These are phyloP conservation scores for Sordaria brevicollis DNA, from an alignment of 495 filamentous ascomycete species.

Conservation along the genomic window DNA sequence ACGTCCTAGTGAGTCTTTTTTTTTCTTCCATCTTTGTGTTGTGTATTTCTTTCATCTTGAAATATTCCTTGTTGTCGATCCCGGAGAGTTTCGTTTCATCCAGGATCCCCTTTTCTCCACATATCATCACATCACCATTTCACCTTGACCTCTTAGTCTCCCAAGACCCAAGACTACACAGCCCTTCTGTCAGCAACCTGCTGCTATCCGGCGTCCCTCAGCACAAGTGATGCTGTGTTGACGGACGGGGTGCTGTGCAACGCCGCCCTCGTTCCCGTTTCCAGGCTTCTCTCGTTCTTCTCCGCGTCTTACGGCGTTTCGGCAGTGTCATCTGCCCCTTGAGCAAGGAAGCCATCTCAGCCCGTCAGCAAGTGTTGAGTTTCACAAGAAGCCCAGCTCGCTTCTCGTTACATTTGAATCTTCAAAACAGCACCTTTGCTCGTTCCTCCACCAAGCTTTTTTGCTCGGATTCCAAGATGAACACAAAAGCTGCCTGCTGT, in stretches of 20 bases:
- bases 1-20: constrained; percentile 10
- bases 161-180: not conserved
- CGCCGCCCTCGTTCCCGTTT: not conserved
- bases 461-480: not conserved
- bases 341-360: not conserved
- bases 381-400: not conserved
- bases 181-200: not conserved
- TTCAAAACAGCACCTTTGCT: not conserved
- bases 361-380: not conserved
- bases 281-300: not conserved
- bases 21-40: not conserved
- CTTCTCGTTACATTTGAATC: not conserved
- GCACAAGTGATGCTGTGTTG: not conserved
- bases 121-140: not conserved
- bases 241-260: not conserved
- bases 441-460: not conserved
- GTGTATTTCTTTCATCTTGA: not conserved
- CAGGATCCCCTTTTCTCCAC: not conserved
- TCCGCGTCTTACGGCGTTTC: not conserved
- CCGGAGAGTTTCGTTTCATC: not conserved
- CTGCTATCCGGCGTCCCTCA: not conserved
- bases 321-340: not conserved
- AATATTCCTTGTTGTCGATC: not conserved
- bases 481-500: not conserved
- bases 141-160: not conserved